Evolutionary conservation across 1,139 yeast genomes (phyloP).

Genomic region (Yamadazyma oceani): DNA sequence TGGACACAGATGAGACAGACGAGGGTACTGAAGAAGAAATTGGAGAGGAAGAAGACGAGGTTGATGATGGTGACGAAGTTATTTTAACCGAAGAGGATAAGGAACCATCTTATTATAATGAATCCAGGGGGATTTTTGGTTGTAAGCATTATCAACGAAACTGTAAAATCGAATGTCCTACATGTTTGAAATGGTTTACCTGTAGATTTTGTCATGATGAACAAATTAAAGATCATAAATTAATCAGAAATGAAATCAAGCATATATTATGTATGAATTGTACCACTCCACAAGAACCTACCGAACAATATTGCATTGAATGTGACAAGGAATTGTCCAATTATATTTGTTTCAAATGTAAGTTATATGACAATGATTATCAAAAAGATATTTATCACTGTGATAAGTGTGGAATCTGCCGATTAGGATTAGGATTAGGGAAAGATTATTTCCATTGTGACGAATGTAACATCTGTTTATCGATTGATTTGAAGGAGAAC

Average conservation of each 20-base stretch:
- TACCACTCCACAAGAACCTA: conserved; percentile 70
- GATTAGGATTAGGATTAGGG: conserved; percentile 84
- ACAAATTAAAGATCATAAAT: conserved; percentile 51
- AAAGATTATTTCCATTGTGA: conserved; percentile 90
- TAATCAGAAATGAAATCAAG: conserved; percentile 62
- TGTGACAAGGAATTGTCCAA: conserved; percentile 70
- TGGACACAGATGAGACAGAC: neutral
- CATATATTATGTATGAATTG: conserved; percentile 84
- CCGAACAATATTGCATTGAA: conserved; percentile 57
- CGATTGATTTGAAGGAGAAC: conserved; percentile 71
- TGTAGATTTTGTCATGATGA: conserved; percentile 89
- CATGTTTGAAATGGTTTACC: conserved; percentile 71
- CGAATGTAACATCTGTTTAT: conserved; percentile 86
- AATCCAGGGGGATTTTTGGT: conserved; percentile 50
- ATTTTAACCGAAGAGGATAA: conserved; percentile 51
- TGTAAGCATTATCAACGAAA: conserved; percentile 83
- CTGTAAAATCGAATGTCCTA: conserved; percentile 80
- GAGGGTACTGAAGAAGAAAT: conserved; percentile 8
- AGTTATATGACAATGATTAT: conserved; percentile 80
- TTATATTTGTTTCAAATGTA: conserved; percentile 77
- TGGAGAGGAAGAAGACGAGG: conserved; percentile 20
- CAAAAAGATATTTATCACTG: conserved; percentile 87
- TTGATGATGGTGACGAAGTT: conserved; percentile 32
- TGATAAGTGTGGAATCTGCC: conserved; percentile 88
- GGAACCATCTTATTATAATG: conserved; percentile 50